phyloP scores from a whole-genome alignment of 805 yeast genomes.

The Candida vartiovaarae region DNA sequence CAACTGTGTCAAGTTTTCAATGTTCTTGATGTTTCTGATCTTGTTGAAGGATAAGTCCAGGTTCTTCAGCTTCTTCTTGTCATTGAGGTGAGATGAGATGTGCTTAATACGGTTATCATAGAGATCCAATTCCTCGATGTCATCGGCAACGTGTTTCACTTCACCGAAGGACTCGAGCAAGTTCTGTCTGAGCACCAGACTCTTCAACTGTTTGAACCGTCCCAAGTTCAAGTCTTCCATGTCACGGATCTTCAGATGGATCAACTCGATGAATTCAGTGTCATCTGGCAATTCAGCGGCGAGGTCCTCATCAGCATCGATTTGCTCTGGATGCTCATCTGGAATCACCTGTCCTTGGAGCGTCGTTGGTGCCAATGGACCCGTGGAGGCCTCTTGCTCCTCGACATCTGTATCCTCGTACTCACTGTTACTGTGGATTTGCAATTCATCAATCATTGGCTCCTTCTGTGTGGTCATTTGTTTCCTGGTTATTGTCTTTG shows the following conservation, averaged over 20 bases:
- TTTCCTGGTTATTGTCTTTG: too few species aligned
- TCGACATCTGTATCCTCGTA: constrained; percentile 19
- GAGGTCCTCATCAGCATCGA: constrained; percentile 65
- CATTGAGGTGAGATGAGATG: constrained; percentile 63
- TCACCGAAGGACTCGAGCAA: constrained; percentile 67
- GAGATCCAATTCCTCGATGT: constrained; percentile 72
- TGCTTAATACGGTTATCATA: constrained; percentile 91
- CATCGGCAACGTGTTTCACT: constrained; percentile 51
- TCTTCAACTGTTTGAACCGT: constrained; percentile 50
- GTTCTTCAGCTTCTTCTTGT: constrained; percentile 45
- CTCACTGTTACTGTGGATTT: constrained; percentile 15
- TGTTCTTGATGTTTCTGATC: constrained; percentile 76
- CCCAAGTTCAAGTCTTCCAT: constrained; percentile 53
- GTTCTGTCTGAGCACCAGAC: constrained; percentile 77
- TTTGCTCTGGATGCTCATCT: constrained; percentile 37
- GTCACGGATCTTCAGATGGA: constrained; percentile 62
- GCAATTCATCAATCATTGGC: too few species aligned
- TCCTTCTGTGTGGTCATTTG: background rate
- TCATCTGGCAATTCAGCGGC: constrained; percentile 49
- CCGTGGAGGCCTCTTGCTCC: constrained; percentile 4
- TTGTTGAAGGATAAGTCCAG: constrained; percentile 88
- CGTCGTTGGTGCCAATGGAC: constrained; percentile 1
- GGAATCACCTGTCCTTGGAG: constrained; percentile 23
- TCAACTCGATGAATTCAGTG: constrained; percentile 51
- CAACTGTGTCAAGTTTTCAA: constrained; percentile 54